Conservation (phyloP, 1,284 basidiomycete genomes). For the Quambalaria eucalypti region DNA sequence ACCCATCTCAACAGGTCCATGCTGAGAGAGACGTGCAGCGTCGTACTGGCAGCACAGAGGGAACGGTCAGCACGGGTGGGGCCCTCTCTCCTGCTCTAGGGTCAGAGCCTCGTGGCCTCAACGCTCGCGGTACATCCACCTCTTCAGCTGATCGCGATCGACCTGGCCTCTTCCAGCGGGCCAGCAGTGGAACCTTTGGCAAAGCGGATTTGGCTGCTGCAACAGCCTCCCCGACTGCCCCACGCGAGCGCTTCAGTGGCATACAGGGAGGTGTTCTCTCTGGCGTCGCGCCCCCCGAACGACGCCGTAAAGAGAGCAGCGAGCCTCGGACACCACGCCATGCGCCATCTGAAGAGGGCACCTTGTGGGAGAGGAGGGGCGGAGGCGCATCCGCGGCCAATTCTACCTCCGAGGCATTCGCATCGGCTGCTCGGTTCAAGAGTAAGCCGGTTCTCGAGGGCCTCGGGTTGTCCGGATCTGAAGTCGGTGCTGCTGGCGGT, state of each 20-base stretch:
- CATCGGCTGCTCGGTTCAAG: neutral
- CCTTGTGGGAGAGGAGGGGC: neutral
- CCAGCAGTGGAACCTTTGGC: no score
- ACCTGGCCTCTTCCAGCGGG: slow-evolving; percentile 31
- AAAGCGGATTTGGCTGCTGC: slow-evolving; percentile 11
- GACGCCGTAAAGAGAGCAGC: slow-evolving; percentile 32
- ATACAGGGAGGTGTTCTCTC: slow-evolving; percentile 35
- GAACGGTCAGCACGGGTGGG: neutral
- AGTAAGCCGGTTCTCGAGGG: neutral
- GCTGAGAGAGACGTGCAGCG: no score
- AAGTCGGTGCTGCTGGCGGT: neutral
- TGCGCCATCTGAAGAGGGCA: slow-evolving; percentile 13
- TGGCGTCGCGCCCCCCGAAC: slow-evolving; percentile 25
- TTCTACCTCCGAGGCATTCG: neutral
- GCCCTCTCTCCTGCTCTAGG: neutral
- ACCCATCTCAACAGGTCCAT: no score
- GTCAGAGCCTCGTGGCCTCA: slow-evolving; percentile 24
- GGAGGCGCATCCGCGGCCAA: slow-evolving; percentile 2
- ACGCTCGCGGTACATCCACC: slow-evolving; percentile 16
- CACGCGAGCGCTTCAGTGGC: slow-evolving; percentile 27
- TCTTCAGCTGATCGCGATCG: slow-evolving; percentile 21
- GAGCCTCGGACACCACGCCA: slow-evolving; percentile 6
- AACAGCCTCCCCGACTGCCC: slow-evolving; percentile 18
- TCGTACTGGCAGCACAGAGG: neutral
- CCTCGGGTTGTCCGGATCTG: neutral